Conservation (phyloP, 768 basidiomycete genomes). For the Suillus subalutaceus region DNA sequence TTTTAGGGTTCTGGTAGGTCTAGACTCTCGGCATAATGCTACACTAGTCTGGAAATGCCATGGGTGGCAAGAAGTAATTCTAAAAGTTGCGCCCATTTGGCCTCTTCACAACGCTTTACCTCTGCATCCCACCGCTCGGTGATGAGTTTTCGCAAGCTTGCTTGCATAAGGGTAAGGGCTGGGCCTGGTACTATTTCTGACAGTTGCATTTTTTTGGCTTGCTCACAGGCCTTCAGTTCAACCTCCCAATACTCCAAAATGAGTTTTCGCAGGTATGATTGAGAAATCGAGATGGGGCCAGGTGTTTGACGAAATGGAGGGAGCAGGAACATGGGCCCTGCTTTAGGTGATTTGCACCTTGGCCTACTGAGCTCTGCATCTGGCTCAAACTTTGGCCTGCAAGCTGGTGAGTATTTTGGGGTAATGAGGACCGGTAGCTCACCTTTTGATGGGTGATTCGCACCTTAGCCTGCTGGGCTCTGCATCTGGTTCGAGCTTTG, state of each 20-base stretch:
- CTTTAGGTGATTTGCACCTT: neutral
- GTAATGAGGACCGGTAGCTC: neutral
- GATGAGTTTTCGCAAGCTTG: too few relatives aligned
- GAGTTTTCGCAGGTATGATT: neutral
- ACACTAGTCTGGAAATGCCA: neutral
- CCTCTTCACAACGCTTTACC: neutral
- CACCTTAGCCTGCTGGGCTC: too few relatives aligned
- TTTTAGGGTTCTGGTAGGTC: too few relatives aligned
- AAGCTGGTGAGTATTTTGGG: neutral
- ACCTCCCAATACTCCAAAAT: neutral
- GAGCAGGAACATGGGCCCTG: neutral
- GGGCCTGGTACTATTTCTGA: too few relatives aligned
- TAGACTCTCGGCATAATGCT: too few relatives aligned
- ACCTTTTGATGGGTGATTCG: too few relatives aligned
- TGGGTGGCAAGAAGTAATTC: neutral
- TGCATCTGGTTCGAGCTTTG: too few relatives aligned
- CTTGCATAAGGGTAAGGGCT: too few relatives aligned
- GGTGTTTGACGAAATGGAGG: neutral
- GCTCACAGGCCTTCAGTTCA: too few relatives aligned
- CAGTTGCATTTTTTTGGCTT: too few relatives aligned
- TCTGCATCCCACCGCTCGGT: neutral
- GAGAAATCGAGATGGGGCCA: neutral
- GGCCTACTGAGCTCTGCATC: too few relatives aligned
- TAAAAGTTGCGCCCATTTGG: neutral
- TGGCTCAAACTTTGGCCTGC: neutral